Conservation (phyloP, 805 yeast species). For the Yarrowia porcina region DNA sequence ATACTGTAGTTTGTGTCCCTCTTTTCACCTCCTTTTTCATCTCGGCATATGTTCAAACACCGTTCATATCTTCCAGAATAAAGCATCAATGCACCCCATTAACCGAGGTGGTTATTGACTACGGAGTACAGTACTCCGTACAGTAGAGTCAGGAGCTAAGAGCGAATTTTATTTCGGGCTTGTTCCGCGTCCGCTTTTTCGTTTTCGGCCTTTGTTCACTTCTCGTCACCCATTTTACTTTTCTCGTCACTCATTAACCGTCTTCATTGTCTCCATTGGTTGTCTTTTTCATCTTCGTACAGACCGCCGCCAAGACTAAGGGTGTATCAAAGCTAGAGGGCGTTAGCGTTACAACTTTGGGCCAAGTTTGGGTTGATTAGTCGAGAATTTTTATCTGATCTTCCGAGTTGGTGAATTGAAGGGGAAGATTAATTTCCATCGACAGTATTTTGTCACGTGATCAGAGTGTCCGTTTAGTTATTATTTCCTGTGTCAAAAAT, state of each 20-base stretch:
- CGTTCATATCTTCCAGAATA: not conserved
- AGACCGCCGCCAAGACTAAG: not conserved
- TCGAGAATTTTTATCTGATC: conserved; percentile 9
- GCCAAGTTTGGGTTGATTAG: not conserved
- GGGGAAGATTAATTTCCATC: not conserved
- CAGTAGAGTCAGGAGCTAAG: no score
- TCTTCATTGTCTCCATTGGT: not conserved
- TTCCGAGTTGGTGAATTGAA: no score
- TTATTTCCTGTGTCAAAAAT: no score
- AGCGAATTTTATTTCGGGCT: not conserved
- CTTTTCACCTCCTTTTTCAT: no score
- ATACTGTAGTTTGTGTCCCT: no score
- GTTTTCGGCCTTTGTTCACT: no score
- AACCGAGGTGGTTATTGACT: no score
- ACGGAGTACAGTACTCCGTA: no score
- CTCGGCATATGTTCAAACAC: not conserved
- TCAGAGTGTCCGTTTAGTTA: not conserved
- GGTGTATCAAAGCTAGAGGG: not conserved
- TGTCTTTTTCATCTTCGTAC: not conserved
- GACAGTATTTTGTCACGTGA: not conserved
- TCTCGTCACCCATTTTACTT: not conserved
- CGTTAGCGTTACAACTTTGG: not conserved
- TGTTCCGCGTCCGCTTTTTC: not conserved
- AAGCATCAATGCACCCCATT: not conserved
- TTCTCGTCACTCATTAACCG: not conserved